Evolutionary conservation across 208 protist genomes (phyloP), one percentile per base, ranked within the genome.

Genomic region (Leishmania tarentolae): DNA sequence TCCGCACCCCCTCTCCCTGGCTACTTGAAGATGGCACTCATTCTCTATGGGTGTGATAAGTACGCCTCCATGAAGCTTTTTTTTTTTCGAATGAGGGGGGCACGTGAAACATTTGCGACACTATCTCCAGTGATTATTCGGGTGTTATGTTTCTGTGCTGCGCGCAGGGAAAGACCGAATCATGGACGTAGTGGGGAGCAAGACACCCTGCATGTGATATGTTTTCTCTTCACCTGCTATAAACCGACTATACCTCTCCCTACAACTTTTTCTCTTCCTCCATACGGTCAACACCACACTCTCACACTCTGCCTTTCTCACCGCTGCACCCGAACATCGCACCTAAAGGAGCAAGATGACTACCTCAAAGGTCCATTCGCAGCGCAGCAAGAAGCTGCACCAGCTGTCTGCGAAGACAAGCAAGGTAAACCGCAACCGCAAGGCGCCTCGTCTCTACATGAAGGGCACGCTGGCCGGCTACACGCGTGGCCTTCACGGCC

Each of bases 361-460:
- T 56, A 91, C 87, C 66, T 93, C 87, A 50, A 93, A 93, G 84
- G 86, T 97, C 59, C 92, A 93, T 68, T 89, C 92, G 0, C 86
- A 96, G 84, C 94, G 93, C 91, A 95, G 91, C 94, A 96, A 95
- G 92, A 96, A 97, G 92, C 90, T 97, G 73, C 90, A 92, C 80
- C 94, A 96, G 88, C 90, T 96, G 76, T 83, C 91, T 47, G 94
- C 95, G 88, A 95, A 94, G 91, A 96, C 87, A 59, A 95, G 90
- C 87, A 90, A 65, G 78, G 94, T 97, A 82, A 92, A 94, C 77
- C 92, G 94, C 79, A 90, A 93, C 88, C 94, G 94, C 88, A 94
- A 93, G 87, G 75, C 93, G 24, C 94, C 94, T 40, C 92, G 96
- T 76, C 92, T 98, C 59, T 98, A 97, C 92, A 97, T 98, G 94